phyloP scores from a whole-genome alignment of 2,329 filamentous ascomycete genomes.

The Cladosporium cucumerinum region DNA sequence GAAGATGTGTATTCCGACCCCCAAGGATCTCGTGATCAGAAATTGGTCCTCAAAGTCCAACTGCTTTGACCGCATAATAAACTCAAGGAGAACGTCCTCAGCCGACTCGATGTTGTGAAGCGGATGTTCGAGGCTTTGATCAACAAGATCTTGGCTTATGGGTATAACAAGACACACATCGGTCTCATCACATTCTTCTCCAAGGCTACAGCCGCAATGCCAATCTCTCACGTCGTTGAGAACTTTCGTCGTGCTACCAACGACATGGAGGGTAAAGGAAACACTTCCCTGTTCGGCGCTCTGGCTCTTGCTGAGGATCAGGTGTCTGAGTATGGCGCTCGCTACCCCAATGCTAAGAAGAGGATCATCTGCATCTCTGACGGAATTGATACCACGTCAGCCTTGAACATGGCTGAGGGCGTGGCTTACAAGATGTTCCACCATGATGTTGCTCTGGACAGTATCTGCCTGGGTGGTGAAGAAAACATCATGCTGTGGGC shows the following conservation, averaged over 20 bases:
- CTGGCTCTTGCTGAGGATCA: constrained; percentile 35
- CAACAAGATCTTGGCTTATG: constrained; percentile 38
- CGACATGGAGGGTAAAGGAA: constrained; percentile 30
- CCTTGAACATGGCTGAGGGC: constrained; percentile 19
- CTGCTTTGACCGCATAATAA: background rate
- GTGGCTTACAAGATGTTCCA: constrained; percentile 27
- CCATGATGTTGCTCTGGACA: constrained; percentile 36
- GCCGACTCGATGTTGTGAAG: constrained; percentile 36
- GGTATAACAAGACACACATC: constrained; percentile 34
- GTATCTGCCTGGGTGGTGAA: constrained; percentile 33
- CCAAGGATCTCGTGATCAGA: background rate
- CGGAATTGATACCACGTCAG: constrained; percentile 36
- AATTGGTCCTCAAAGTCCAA: background rate
- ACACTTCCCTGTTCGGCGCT: constrained; percentile 39
- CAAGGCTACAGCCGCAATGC: constrained; percentile 27
- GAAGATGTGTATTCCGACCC: background rate
- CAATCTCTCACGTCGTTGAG: constrained; percentile 36
- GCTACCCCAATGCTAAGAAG: constrained; percentile 36
- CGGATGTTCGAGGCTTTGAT: constrained; percentile 39
- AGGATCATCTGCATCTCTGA: constrained; percentile 40
- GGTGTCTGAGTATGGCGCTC: constrained; percentile 29
- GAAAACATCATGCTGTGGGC: constrained; percentile 30
- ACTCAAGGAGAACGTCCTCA: constrained; percentile 16
- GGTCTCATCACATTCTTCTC: constrained; percentile 37
- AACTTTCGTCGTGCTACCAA: constrained; percentile 37